A percentile compares a stretch with the other conserved stretches of the same genome.
Evolutionary conservation across 768 basidiomycete genomes (phyloP).

Genomic region (Lentinula boryana): DNA sequence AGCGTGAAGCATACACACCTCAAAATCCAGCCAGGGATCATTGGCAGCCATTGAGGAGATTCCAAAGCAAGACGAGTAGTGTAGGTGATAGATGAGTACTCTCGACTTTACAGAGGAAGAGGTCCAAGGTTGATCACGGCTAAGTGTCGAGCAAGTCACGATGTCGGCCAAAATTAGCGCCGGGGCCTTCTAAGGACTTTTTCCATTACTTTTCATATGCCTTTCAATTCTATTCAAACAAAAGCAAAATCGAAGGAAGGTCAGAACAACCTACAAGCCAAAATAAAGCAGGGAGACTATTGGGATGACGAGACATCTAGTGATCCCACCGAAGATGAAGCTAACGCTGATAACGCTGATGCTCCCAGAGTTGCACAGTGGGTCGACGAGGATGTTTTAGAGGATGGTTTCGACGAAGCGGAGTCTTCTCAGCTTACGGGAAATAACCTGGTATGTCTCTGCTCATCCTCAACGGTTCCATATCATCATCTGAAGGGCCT

Average conservation of each 20-base stretch:
- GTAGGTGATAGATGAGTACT: background rate
- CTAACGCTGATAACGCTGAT: slow-evolving; percentile 36
- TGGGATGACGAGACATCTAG: background rate
- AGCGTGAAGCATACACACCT: slow-evolving; percentile 37
- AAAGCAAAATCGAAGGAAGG: background rate
- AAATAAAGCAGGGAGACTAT: background rate
- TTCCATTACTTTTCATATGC: background rate
- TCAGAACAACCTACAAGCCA: no score
- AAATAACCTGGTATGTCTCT: slow-evolving; percentile 22
- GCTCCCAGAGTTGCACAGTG: slow-evolving; percentile 57
- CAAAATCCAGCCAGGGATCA: slow-evolving; percentile 69
- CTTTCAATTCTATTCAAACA: background rate
- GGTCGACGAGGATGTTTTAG: slow-evolving; percentile 44
- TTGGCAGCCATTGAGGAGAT: slow-evolving; percentile 49
- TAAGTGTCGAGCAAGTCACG: background rate
- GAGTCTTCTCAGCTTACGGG: slow-evolving; percentile 17
- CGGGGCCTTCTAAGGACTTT: background rate
- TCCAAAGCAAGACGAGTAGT: background rate
- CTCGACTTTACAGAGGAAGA: background rate
- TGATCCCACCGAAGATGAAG: slow-evolving; percentile 5
- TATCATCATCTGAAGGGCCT: slow-evolving; percentile 3
- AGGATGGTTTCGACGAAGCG: slow-evolving; percentile 27
- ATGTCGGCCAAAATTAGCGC: background rate
- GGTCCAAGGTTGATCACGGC: background rate
- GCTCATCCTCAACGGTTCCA: background rate